Conservation (phyloP, 176 grass and related monocot species). For the Eleusine coracana region DNA sequence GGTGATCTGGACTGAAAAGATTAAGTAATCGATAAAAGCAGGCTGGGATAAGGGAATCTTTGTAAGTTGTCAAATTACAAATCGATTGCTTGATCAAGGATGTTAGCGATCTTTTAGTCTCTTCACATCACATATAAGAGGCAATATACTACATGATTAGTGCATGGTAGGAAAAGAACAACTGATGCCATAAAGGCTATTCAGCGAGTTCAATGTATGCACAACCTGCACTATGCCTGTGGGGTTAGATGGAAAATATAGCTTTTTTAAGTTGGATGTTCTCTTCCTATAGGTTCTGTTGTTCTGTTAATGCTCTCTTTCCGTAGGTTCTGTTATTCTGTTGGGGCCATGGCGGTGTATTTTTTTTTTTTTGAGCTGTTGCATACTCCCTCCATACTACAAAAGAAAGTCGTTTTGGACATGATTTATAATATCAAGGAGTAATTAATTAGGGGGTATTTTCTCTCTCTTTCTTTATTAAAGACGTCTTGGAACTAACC, state of each 20-base stretch:
- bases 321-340: constrained; percentile 25
- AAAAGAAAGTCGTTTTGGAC: no score
- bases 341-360: constrained; percentile 38
- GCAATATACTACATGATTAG: constrained; percentile 27
- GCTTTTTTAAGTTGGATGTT: constrained; percentile 36
- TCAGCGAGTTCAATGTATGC: constrained; percentile 46
- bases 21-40: constrained; percentile 48
- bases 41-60: constrained; percentile 62
- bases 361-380: constrained; percentile 29
- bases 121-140: constrained; percentile 47
- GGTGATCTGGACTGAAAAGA: constrained; percentile 41
- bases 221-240: constrained; percentile 22
- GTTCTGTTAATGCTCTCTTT: not conserved
- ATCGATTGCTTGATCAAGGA: constrained; percentile 39
- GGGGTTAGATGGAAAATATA: constrained; percentile 32
- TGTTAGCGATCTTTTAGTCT: constrained; percentile 34
- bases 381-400: no score
- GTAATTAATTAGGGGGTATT: no score
- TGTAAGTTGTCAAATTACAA: constrained; percentile 60
- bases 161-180: constrained; percentile 32
- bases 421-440: no score
- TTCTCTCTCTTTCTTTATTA: no score
- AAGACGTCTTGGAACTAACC: no score
- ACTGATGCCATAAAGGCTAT: constrained; percentile 37
- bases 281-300: constrained; percentile 28